Conservation (phyloP, 176 grass and related monocot species). For the Musa beccarii region DNA sequence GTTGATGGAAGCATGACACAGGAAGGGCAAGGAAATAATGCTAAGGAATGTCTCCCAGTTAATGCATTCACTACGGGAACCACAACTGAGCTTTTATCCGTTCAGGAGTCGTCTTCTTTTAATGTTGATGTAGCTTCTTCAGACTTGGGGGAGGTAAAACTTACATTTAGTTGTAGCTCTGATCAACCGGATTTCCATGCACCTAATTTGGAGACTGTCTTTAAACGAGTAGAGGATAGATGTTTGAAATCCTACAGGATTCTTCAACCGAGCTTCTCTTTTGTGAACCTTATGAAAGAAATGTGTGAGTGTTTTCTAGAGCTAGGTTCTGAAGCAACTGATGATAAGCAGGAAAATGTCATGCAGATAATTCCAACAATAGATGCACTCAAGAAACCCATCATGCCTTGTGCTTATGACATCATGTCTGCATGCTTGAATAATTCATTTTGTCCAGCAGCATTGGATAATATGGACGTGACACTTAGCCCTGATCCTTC, state of each 20-base stretch:
- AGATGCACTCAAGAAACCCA: constrained; percentile 23
- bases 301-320: constrained; percentile 52
- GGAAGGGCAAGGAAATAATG: constrained; percentile 6
- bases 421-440: neutral
- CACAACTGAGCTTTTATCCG: constrained; percentile 21
- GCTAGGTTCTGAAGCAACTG: constrained; percentile 33
- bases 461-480: neutral
- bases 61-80: constrained; percentile 7
- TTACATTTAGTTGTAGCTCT: constrained; percentile 36
- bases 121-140: constrained; percentile 60
- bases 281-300: constrained; percentile 54
- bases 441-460: neutral
- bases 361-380: constrained; percentile 30
- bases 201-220: constrained; percentile 44
- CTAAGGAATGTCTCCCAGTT: neutral
- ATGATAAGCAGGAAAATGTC: constrained; percentile 23
- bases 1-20: constrained; percentile 1
- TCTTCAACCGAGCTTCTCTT: constrained; percentile 46
- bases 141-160: constrained; percentile 46
- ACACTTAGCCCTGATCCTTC: constrained; percentile 19
- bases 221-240: constrained; percentile 49
- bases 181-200: constrained; percentile 32
- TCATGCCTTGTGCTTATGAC: constrained; percentile 9
- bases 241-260: constrained; percentile 46
- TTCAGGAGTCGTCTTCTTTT: constrained; percentile 24